A percentile compares a stretch with the other conserved stretches of the same genome.
phyloP scores from a whole-genome alignment of 441 rosid genomes.

The Theobroma grandiflorum region DNA sequence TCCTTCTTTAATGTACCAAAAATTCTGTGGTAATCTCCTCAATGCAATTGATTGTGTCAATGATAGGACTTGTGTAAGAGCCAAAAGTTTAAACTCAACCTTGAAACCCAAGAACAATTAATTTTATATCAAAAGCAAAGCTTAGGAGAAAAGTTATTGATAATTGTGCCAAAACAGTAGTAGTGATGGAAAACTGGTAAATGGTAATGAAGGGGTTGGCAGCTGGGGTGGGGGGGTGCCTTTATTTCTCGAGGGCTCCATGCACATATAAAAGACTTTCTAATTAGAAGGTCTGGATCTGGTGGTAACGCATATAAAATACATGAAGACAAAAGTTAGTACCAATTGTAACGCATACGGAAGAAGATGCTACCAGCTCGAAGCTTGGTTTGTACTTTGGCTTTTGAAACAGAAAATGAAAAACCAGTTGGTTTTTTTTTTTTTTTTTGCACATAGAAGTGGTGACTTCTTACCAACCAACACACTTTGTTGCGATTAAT shows the following conservation, averaged over 20 bases:
- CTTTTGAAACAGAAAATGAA: not conserved
- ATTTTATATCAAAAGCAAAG: not conserved
- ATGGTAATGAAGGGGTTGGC: not conserved
- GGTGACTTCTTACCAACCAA: constrained; percentile 38
- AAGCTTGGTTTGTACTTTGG: not conserved
- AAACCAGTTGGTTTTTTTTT: constrained; percentile 15
- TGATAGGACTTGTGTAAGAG: constrained; percentile 1
- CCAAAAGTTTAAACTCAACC: not conserved
- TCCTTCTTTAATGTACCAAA: not conserved
- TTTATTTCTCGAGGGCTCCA: constrained; percentile 17
- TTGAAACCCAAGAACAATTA: constrained; percentile 12
- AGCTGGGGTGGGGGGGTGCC: not conserved
- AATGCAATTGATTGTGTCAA: not conserved
- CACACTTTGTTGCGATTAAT: constrained; percentile 26
- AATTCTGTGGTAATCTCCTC: not conserved
- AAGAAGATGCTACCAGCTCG: constrained; percentile 14
- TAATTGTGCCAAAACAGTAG: no score
- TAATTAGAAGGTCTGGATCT: not conserved
- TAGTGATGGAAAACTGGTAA: no score
- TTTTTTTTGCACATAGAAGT: constrained; percentile 24
- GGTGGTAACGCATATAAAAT: not conserved
- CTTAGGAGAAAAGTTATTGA: not conserved
- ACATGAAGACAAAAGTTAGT: constrained; percentile 18
- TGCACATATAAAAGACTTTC: constrained; percentile 9
- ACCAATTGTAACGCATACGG: constrained; percentile 30